Conservation (phyloP, 2,329 filamentous ascomycete species). For the Microsporum ferrugineum region DNA sequence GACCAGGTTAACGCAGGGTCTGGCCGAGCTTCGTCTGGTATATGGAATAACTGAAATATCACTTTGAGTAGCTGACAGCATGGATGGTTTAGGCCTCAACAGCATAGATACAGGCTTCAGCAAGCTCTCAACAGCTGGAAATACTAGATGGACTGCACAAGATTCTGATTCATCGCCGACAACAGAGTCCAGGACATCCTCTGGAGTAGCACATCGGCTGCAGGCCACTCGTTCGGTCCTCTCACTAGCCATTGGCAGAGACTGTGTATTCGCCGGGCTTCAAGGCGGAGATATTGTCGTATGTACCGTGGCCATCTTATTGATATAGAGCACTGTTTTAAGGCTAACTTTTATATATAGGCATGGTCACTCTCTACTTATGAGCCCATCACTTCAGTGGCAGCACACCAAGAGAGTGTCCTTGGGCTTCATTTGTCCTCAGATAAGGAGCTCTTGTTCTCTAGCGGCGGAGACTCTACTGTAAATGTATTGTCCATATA, state of each 20-base stretch:
- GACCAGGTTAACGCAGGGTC: background rate
- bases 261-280: constrained; percentile 80
- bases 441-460: constrained; percentile 68
- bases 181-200: background rate
- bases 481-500: constrained; percentile 54
- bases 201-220: constrained; percentile 30
- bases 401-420: constrained; percentile 85
- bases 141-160: background rate
- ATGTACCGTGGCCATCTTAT: constrained; percentile 18
- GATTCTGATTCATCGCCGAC: background rate
- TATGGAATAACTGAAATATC: background rate
- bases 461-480: constrained; percentile 83
- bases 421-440: constrained; percentile 71
- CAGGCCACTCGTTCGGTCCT: constrained; percentile 43
- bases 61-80: background rate
- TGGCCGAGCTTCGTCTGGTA: background rate
- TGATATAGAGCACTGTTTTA: background rate
- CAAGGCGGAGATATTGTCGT: constrained; percentile 85
- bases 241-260: constrained; percentile 65
- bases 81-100: background rate
- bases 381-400: constrained; percentile 63
- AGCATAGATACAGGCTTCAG: background rate
- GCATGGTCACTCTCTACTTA: constrained; percentile 84
- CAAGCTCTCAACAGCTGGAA: background rate
- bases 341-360: constrained; percentile 20